Base-by-base conservation (phyloP, 805 yeast species). In the Torulaspora microellipsoides region DNA sequence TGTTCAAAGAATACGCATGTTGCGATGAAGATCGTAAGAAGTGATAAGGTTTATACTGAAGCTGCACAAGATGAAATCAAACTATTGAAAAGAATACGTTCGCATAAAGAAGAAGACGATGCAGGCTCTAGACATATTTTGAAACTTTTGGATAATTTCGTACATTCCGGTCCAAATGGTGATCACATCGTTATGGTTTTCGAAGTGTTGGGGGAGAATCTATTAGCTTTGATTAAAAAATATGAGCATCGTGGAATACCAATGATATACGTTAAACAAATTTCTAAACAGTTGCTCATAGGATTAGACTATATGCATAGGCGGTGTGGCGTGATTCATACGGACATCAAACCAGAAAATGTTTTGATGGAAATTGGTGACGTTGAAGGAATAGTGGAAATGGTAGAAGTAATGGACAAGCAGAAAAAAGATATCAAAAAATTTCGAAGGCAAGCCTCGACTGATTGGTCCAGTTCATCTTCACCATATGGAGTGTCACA, bases 121-220 rank as follows among this genome's bases (percentile, higher is more conserved):
- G 85, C 85, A 5, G 96, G 97, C 2, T 86, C 87, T 53, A 76
- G 76, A 31, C 87, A 85, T 64, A 83, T 91, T 17, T 85, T 93
- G 36, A 81, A 80, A 40, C 69, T 93, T 32, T 66, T 88, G 45
- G 98, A 93, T 64, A 79, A 85, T 46, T 93, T 93, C 62, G 78
- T 80, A 43, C 96, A 91, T 59, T 67, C 70, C 33, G 99, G 99
- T 1, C 89, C 87, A 4, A 88, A 93, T 64, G 99, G 99, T 1
- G 73, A 77, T 2, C 99, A 93, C 66, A 83, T 89, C 9, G 91
- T 93, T 46, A 93, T 93, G 98, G 97, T 91, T 1, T 93, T 93
- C 64, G 99, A 93, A 67, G 96, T 93, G 0, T 70, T 93, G 49
- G 99, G 99, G 15, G 99, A 93, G 64, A 91, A 89, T 60, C 65